phyloP scores from a whole-genome alignment of 1,284 basidiomycete genomes.

The Papiliotrema fonsecae region DNA sequence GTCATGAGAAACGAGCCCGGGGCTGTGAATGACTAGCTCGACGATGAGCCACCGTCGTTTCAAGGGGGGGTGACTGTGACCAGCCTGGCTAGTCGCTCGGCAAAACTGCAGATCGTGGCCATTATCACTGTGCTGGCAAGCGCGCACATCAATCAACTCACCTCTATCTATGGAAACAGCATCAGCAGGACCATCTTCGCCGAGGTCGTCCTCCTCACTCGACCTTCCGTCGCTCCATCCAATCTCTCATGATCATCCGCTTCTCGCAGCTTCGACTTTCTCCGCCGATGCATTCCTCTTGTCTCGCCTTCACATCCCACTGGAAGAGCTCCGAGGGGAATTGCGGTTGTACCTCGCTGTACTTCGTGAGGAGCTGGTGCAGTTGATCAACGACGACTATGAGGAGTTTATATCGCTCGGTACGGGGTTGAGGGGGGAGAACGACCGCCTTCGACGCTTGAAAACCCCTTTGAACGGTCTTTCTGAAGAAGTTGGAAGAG shows the following conservation, averaged over 20 bases:
- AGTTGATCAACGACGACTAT: conserved; percentile 95
- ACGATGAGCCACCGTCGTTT: no score
- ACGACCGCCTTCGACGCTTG: conserved; percentile 62
- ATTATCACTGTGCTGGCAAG: no score
- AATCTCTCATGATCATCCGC: conserved; percentile 70
- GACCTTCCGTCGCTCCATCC: conserved; percentile 70
- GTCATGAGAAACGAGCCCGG: no score
- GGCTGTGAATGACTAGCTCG: no score
- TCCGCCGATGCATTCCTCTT: conserved; percentile 83
- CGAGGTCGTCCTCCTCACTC: conserved; percentile 18
- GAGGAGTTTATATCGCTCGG: conserved; percentile 95
- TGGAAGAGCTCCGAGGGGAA: conserved; percentile 80
- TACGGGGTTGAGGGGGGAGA: conserved; percentile 79
- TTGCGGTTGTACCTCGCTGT: conserved; percentile 75
- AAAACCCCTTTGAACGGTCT: conserved; percentile 62
- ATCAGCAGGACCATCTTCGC: conserved; percentile 1
- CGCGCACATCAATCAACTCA: no score
- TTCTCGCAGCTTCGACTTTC: conserved; percentile 64
- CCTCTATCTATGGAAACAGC: no score
- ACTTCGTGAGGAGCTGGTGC: conserved; percentile 86
- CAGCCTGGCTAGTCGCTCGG: no score
- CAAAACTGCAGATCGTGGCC: no score
- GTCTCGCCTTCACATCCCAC: conserved; percentile 76
- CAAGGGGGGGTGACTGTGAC: no score
- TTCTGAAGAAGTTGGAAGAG: conserved; percentile 58